A percentile compares a stretch with the other conserved stretches of the same genome.
phyloP scores from a whole-genome alignment of 2,329 filamentous ascomycete species.

The Elsinoe australis region DNA sequence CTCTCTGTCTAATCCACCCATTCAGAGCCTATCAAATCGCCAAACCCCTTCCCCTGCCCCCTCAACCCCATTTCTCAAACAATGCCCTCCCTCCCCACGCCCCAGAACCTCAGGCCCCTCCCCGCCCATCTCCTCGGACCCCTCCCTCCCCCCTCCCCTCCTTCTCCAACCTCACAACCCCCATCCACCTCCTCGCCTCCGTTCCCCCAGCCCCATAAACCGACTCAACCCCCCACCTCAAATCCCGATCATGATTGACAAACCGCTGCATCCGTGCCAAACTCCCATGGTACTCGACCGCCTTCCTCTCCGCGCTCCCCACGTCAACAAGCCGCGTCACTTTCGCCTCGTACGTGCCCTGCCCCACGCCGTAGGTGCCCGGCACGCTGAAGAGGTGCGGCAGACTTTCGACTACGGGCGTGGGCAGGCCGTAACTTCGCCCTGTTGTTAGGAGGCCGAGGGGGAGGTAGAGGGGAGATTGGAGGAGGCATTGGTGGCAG shows the following conservation, averaged over 20 bases:
- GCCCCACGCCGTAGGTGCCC: neutral
- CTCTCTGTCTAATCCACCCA: no score
- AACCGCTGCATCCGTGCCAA: conserved; percentile 7
- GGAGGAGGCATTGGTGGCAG: neutral
- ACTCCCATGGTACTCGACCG: conserved; percentile 9
- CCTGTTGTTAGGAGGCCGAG: conserved; percentile 3
- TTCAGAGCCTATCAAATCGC: no score
- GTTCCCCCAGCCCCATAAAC: neutral
- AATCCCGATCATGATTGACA: conserved; percentile 6
- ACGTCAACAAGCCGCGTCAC: neutral
- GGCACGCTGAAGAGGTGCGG: conserved; percentile 3
- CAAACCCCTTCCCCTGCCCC: no score
- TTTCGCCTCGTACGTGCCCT: neutral
- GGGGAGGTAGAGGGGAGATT: conserved; percentile 2
- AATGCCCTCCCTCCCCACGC: no score
- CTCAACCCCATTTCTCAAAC: no score
- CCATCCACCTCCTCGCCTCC: conserved; percentile 14
- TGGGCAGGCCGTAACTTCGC: conserved; percentile 2
- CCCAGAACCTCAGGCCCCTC: no score
- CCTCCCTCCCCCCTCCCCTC: conserved; percentile 24
- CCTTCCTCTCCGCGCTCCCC: neutral
- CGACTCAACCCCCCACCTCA: conserved; percentile 3
- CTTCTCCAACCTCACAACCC: conserved; percentile 2
- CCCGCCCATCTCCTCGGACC: conserved; percentile 43
- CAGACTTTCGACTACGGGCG: neutral